phyloP scores from a whole-genome alignment of 208 protist genomes.

The Trypanosoma lewisi region DNA sequence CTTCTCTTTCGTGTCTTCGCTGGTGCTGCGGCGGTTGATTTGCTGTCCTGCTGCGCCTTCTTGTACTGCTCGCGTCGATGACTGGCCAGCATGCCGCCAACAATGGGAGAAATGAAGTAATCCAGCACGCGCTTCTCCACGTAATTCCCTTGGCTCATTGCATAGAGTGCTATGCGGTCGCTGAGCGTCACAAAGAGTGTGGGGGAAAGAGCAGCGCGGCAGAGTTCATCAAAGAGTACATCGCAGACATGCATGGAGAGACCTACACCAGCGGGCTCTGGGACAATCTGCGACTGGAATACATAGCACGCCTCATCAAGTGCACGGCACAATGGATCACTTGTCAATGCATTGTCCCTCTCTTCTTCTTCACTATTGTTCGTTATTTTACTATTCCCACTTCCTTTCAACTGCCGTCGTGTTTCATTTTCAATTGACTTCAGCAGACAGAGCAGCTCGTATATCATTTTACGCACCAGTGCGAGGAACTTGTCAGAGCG shows the following conservation, averaged over 20 bases:
- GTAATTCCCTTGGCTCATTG: conserved; percentile 84
- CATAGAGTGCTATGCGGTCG: conserved; percentile 67
- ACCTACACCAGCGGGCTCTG: conserved; percentile 52
- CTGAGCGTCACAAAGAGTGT: conserved; percentile 63
- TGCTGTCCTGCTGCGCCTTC: conserved; percentile 34
- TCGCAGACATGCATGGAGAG: conserved; percentile 86
- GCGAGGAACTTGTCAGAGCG: conserved; percentile 91
- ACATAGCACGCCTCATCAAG: conserved; percentile 60
- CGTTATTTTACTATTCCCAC: neutral
- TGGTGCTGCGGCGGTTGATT: conserved; percentile 10
- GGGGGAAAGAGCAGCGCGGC: conserved; percentile 35
- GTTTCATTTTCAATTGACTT: conserved; percentile 30
- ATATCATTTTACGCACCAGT: conserved; percentile 77
- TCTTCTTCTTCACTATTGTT: neutral
- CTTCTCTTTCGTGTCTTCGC: neutral
- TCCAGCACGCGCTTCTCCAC: conserved; percentile 88
- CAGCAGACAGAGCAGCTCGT: conserved; percentile 44
- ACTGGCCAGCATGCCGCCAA: conserved; percentile 48
- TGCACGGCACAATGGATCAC: conserved; percentile 20
- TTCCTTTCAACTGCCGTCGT: neutral
- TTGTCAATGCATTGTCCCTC: neutral
- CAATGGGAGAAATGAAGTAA: conserved; percentile 80
- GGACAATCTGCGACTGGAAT: conserved; percentile 67
- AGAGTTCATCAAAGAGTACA: conserved; percentile 75
- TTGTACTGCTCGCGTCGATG: conserved; percentile 42